A percentile compares a stretch with the other conserved stretches of the same genome.
Conservation (phyloP, 805 yeast species). For the Candida maesae region DNA sequence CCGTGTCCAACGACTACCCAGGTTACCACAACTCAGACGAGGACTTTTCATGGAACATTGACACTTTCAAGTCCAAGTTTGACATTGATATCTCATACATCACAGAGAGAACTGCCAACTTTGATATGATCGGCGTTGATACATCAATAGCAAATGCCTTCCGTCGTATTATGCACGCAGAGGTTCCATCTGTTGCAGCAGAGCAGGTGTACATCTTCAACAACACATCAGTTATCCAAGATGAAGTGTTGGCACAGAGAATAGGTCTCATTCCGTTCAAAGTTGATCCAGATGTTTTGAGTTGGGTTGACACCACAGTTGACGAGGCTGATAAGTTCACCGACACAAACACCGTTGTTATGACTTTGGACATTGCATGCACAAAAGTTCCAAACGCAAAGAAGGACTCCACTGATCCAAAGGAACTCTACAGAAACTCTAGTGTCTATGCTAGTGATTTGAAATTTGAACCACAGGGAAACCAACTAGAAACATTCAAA, state of each 20-base stretch:
- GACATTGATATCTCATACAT: slow-evolving; percentile 64
- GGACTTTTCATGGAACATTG: slow-evolving; percentile 79
- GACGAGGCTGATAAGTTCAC: slow-evolving; percentile 70
- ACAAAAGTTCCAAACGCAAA: slow-evolving; percentile 83
- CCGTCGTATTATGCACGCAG: slow-evolving; percentile 94
- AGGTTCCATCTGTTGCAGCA: slow-evolving; percentile 94
- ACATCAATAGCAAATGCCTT: slow-evolving; percentile 95
- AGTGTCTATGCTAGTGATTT: slow-evolving; percentile 87
- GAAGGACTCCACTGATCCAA: slow-evolving; percentile 73
- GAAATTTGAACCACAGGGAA: slow-evolving; percentile 88
- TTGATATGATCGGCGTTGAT: slow-evolving; percentile 83
- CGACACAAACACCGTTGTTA: slow-evolving; percentile 84
- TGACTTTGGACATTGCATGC: slow-evolving; percentile 78
- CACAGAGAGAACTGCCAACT: slow-evolving; percentile 71
- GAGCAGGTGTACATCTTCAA: slow-evolving; percentile 87
- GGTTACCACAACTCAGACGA: slow-evolving; percentile 64
- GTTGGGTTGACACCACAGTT: slow-evolving; percentile 72
- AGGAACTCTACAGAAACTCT: slow-evolving; percentile 76
- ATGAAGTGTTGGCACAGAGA: slow-evolving; percentile 94
- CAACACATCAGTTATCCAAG: slow-evolving; percentile 96
- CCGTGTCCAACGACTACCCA: slow-evolving; percentile 87
- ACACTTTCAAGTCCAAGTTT: slow-evolving; percentile 65
- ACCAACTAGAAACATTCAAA: slow-evolving; percentile 70
- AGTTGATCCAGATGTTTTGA: slow-evolving; percentile 83
- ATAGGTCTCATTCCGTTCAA: slow-evolving; percentile 89